phyloP scores from a whole-genome alignment of 345 rosid species.

The Laguncularia racemosa region DNA sequence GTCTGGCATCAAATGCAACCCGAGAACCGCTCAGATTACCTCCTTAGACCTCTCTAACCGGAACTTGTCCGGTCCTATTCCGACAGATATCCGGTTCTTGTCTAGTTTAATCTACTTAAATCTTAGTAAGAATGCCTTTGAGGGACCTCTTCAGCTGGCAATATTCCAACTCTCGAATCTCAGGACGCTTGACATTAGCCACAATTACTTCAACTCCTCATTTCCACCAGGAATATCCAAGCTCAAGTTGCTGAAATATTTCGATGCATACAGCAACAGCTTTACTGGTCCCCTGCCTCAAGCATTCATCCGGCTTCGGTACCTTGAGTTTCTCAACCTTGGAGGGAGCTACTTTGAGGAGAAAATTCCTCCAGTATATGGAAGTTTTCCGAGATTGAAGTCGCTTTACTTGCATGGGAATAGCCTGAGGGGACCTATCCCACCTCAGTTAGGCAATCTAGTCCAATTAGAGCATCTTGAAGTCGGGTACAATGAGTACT shows the following conservation, averaged over 20 bases:
- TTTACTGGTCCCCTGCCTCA: conserved; percentile 59
- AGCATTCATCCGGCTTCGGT: conserved; percentile 42
- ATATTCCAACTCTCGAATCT: conserved; percentile 55
- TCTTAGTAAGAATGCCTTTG: conserved; percentile 60
- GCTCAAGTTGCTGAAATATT: conserved; percentile 49
- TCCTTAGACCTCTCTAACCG: conserved; percentile 69
- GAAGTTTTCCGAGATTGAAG: conserved; percentile 47
- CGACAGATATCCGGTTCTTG: conserved; percentile 47
- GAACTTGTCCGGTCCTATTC: conserved; percentile 64
- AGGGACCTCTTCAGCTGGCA: conserved; percentile 45
- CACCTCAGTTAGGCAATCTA: conserved; percentile 55
- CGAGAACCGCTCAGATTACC: conserved; percentile 32
- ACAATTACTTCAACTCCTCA: conserved; percentile 61
- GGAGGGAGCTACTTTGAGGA: conserved; percentile 93
- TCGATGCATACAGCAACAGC: conserved; percentile 73
- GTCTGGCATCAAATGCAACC: conserved; percentile 67
- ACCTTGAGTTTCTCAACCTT: conserved; percentile 73
- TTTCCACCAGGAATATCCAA: conserved; percentile 75
- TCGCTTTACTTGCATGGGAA: conserved; percentile 69
- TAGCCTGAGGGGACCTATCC: conserved; percentile 48
- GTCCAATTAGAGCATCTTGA: conserved; percentile 54
- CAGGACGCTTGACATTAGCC: conserved; percentile 66
- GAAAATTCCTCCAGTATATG: conserved; percentile 57
- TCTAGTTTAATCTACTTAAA: conserved; percentile 56
- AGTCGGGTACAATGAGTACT: conserved; percentile 63